Evolutionary conservation across 352 stramenopile species (phyloP).

Genomic region (Globisporangium canariense): DNA sequence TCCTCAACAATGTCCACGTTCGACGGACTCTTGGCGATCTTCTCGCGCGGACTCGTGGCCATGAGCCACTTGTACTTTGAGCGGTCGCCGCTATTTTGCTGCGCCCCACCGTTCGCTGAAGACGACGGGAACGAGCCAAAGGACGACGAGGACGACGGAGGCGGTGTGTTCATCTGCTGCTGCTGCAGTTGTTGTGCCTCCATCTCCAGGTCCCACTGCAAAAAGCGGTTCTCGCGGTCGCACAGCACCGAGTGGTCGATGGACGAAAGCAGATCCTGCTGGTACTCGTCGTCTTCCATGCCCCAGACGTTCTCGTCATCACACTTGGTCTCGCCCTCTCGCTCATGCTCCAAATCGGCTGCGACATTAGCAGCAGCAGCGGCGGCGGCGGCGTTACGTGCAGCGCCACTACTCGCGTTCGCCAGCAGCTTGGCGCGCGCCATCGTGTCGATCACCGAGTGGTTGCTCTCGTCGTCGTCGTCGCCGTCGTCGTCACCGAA

Average conservation of each 20-base stretch:
- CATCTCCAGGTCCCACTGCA: constrained; percentile 71
- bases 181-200: constrained; percentile 33
- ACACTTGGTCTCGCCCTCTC: constrained; percentile 34
- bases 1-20: constrained; percentile 79
- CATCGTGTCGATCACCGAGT: constrained; percentile 20
- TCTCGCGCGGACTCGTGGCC: constrained; percentile 52
- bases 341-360: constrained; percentile 14
- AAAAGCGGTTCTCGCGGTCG: constrained; percentile 78
- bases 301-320: constrained; percentile 67
- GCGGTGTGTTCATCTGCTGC: constrained; percentile 22
- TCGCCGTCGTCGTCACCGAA: constrained; percentile 50
- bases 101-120: constrained; percentile 10
- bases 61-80: constrained; percentile 37
- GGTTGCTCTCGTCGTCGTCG: constrained; percentile 19
- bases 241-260: constrained; percentile 81
- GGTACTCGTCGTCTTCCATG: constrained; percentile 65
- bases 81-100: constrained; percentile 15
- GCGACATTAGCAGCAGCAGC: constrained; percentile 21
- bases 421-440: constrained; percentile 31
- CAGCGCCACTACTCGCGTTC: constrained; percentile 8
- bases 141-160: constrained; percentile 16
- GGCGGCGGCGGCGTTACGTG: constrained; percentile 13
- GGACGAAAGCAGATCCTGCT: constrained; percentile 66
- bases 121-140: constrained; percentile 8
- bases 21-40: constrained; percentile 57